Evolutionary conservation across 805 yeast genomes (phyloP).

Genomic region (Ogataea zsoltii): DNA sequence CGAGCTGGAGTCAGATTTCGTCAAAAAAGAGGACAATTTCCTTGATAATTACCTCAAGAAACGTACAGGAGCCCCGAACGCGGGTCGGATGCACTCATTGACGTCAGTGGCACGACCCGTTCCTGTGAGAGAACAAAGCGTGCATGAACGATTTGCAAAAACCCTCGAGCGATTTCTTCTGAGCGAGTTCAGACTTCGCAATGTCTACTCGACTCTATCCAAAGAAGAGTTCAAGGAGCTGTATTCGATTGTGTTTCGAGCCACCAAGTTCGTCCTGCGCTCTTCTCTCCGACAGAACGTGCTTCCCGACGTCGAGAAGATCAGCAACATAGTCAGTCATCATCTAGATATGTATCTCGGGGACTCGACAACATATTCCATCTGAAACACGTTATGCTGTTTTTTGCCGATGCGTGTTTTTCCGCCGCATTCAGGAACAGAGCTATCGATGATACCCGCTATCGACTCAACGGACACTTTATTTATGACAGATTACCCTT

Average conservation of each 20-base stretch:
- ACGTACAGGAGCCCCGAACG: slow-evolving; percentile 10
- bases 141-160: slow-evolving; percentile 14
- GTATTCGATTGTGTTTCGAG: slow-evolving; percentile 37
- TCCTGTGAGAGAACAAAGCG: slow-evolving; percentile 2
- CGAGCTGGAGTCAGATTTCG: slow-evolving; percentile 13
- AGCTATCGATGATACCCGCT: no score
- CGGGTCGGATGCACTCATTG: neutral
- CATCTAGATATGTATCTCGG: slow-evolving; percentile 32
- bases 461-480: no score
- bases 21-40: slow-evolving; percentile 20
- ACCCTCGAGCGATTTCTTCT: slow-evolving; percentile 35
- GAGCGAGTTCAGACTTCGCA: slow-evolving; percentile 38
- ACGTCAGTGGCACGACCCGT: neutral
- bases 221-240: slow-evolving; percentile 35
- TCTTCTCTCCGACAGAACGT: slow-evolving; percentile 17
- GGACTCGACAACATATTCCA: slow-evolving; percentile 4
- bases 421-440: no score
- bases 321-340: slow-evolving; percentile 39
- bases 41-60: slow-evolving; percentile 24
- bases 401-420: no score
- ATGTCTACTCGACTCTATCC: slow-evolving; percentile 28
- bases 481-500: neutral
- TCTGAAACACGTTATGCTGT: no score
- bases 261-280: slow-evolving; percentile 41
- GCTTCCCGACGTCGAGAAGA: slow-evolving; percentile 30